phyloP scores from a whole-genome alignment of 345 rosid species.

The Syzygium jambos region DNA sequence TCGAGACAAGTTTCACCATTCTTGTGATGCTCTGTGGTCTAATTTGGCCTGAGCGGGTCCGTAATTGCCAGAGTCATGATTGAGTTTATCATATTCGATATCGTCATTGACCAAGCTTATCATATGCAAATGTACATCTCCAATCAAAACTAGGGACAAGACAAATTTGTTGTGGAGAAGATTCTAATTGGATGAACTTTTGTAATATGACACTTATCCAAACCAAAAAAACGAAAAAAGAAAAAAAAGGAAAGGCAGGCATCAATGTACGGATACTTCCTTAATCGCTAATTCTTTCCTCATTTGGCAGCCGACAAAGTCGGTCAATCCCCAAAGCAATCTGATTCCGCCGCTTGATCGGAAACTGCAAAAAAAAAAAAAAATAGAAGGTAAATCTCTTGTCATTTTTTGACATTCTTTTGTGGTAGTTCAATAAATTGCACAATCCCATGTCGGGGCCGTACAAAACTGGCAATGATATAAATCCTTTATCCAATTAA shows the following conservation, averaged over 20 bases:
- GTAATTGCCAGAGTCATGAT: fast-evolving
- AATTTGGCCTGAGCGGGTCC: fast-evolving
- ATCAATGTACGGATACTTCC: background rate
- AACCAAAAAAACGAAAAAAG: background rate
- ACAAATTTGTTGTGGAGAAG: background rate
- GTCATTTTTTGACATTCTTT: background rate
- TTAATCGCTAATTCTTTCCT: background rate
- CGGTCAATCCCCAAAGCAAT: background rate
- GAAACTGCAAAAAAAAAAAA: background rate
- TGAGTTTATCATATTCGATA: background rate
- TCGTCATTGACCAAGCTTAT: background rate
- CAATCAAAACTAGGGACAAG: background rate
- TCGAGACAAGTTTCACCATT: background rate
- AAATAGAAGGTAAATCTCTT: background rate
- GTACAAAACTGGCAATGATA: background rate
- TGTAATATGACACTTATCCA: background rate
- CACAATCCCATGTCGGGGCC: background rate
- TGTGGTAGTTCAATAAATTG: background rate
- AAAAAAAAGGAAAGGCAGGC: background rate
- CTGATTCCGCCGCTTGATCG: background rate
- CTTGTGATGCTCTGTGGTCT: background rate
- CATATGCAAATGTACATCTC: background rate
- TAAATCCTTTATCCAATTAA: background rate
- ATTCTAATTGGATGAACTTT: background rate
- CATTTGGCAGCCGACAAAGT: background rate